Percentiles rank a stretch among this genome's conserved stretches.
These are phyloP conservation scores for Forsythia viridissima DNA, from an alignment of 257 asterid species.

Conservation along the genomic window DNA sequence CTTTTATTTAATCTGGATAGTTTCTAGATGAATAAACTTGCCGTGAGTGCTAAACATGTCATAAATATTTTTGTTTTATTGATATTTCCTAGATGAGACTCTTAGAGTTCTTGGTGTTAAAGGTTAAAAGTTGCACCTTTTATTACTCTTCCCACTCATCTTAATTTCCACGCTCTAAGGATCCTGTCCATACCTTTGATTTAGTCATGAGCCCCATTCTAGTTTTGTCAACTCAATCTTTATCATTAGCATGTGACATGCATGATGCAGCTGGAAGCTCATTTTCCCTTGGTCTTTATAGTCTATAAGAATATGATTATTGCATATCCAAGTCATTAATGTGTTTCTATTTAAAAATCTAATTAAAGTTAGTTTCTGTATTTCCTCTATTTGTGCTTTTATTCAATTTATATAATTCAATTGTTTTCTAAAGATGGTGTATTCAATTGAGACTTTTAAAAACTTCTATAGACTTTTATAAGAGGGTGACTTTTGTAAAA, in stretches of 20 bases:
- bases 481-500: no score
- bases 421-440: background rate
- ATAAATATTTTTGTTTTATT: background rate
- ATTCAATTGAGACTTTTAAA: no score
- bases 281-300: background rate
- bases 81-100: background rate
- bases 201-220: background rate
- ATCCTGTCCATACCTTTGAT: slow-evolving; percentile 1
- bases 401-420: background rate
- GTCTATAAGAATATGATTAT: background rate
- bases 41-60: background rate
- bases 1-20: no score
- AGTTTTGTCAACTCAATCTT: slow-evolving; percentile 12
- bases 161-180: background rate
- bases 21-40: background rate
- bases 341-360: background rate
- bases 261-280: background rate
- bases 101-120: background rate
- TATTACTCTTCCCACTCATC: background rate
- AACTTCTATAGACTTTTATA: no score
- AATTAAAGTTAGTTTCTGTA: background rate
- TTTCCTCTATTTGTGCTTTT: background rate
- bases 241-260: background rate
- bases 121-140: background rate
- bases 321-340: slow-evolving; percentile 1